Evolutionary conservation across 768 basidiomycete genomes (phyloP).

Genomic region (Mycena indigotica): DNA sequence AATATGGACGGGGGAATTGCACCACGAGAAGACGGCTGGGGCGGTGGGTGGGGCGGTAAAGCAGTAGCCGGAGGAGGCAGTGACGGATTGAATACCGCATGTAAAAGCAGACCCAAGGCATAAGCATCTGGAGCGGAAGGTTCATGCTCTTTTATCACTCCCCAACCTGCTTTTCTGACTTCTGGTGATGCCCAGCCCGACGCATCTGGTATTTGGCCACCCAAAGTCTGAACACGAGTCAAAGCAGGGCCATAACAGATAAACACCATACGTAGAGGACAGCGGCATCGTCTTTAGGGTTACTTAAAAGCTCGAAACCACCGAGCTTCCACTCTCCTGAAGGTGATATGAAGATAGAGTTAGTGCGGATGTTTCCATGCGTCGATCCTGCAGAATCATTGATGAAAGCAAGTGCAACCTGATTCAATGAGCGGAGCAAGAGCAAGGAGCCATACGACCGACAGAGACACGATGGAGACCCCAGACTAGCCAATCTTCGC

Average conservation of each 20-base stretch:
- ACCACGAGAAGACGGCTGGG: constrained; percentile 74
- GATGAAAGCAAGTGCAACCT: constrained; percentile 90
- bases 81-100: constrained; percentile 84
- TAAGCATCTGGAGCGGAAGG: constrained; percentile 82
- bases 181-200: constrained; percentile 75
- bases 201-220: constrained; percentile 62
- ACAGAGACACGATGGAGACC: constrained; percentile 90
- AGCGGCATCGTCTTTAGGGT: constrained; percentile 73
- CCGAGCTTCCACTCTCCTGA: constrained; percentile 97
- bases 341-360: constrained; percentile 85
- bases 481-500: constrained; percentile 92
- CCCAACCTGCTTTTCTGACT: constrained; percentile 87
- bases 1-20: constrained; percentile 76
- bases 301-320: constrained; percentile 90
- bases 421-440: constrained; percentile 13
- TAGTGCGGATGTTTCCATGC: constrained; percentile 76
- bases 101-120: constrained; percentile 82
- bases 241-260: not conserved
- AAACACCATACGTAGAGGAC: constrained; percentile 72
- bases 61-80: constrained; percentile 69
- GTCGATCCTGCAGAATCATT: constrained; percentile 83
- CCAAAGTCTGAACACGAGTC: constrained; percentile 57
- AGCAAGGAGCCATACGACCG: constrained; percentile 32
- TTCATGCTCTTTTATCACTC: constrained; percentile 75
- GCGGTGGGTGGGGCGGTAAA: constrained; percentile 76